Evolutionary conservation across 2,329 filamentous ascomycete genomes (phyloP), one percentile per base, ranked within the genome.

Genomic region (Penicillium sp.): DNA sequence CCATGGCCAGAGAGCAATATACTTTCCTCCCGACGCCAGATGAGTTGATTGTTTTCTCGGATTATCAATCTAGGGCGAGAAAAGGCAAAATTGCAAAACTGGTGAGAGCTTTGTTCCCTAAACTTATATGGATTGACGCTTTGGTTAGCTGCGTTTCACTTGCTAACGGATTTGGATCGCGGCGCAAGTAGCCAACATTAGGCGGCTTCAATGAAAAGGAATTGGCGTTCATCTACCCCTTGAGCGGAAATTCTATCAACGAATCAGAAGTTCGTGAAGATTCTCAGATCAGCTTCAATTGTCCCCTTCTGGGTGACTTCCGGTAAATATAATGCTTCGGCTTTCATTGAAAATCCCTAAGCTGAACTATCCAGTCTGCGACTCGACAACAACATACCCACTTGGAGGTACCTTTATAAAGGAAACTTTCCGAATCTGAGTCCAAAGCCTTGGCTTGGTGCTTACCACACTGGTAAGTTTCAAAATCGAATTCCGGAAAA

Each of bases 401-500:
- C 71, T 4, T 77, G 68, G 58, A 68, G 74, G 18, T 76, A 73
- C 56, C 58, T 69, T 26, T 75, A 75, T 49, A 64, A 66, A 7
- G 74, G 73, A 20, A 70, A 71, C 43, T 77, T 73, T 52, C 60
- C 68, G 20, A 76, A 76, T 48, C 63, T 76, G 23, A 64, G 67
- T 12, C 69, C 68, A 0, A 59, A 58, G 36, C 49, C 64, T 4
- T 78, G 75, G 74, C 65, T 77, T 48, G 75, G 74, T 12, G 74
- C 74, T 3, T 78, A 75, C 33, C 75, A 78, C 42, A 63, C 64
- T 15, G 57, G 62, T 39, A 72, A 75, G 52, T 21, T 10, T 3
- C 1, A 1, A 13, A 6, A 1, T 4, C 8, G 6, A 2, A 12
- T 15, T 41, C 2, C n/a, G 12, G 12, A 27, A 4, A 8, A 33